Percentiles rank a stretch among this genome's conserved stretches.
These are phyloP conservation scores for Mycosphaerella arachidis DNA, from an alignment of 2,329 filamentous ascomycete species.

Conservation along the genomic window DNA sequence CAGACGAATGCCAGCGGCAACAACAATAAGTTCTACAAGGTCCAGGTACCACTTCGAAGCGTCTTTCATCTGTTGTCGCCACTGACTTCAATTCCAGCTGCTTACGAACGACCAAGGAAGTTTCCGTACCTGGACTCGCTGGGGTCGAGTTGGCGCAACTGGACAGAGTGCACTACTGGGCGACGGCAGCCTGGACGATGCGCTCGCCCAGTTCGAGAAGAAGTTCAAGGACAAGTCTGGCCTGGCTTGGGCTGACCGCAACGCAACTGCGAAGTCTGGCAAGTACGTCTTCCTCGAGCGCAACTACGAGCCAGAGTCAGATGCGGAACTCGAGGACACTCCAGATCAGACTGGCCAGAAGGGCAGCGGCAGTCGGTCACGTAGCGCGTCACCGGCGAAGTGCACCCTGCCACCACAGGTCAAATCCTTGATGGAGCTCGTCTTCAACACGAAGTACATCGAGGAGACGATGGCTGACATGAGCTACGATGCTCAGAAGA, in stretches of 20 bases:
- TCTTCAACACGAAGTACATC: constrained; percentile 76
- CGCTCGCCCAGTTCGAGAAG: constrained; percentile 45
- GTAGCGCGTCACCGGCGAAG: constrained; percentile 34
- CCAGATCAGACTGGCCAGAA: constrained; percentile 2
- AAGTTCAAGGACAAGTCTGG: constrained; percentile 58
- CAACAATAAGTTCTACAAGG: constrained; percentile 77
- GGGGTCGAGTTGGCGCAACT: constrained; percentile 66
- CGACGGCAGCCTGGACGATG: constrained; percentile 35
- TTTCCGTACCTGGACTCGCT: constrained; percentile 62
- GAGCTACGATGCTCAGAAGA: constrained; percentile 69
- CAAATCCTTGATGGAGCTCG: constrained; percentile 69
- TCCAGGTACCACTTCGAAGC: constrained; percentile 51
- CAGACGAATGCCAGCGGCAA: constrained; percentile 68
- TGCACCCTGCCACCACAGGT: constrained; percentile 58
- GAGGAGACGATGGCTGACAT: constrained; percentile 51
- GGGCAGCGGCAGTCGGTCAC: constrained; percentile 5
- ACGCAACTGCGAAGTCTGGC: constrained; percentile 52
- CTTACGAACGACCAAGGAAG: constrained; percentile 68
- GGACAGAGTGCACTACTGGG: constrained; percentile 45
- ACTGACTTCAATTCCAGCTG: constrained; percentile 60
- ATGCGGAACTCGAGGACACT: constrained; percentile 48
- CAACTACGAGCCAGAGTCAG: constrained; percentile 66
- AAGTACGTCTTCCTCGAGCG: constrained; percentile 74
- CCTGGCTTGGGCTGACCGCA: constrained; percentile 48
- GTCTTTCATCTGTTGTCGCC: background rate